Evolutionary conservation across 768 basidiomycete genomes (phyloP).

Genomic region (Tulasnella sp.): DNA sequence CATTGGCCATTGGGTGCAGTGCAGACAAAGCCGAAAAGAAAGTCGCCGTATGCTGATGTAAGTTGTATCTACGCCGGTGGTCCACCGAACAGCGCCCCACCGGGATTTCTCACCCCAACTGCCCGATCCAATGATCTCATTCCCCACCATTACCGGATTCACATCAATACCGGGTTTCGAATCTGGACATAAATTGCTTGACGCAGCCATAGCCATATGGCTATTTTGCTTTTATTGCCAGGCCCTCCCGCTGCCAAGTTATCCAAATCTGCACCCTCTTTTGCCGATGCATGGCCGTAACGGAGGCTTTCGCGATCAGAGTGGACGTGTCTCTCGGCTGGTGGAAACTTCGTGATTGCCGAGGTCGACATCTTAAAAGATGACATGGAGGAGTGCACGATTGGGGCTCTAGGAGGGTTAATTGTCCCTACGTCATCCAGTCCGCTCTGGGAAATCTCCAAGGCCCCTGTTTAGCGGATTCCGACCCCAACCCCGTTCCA

Average conservation of each 20-base stretch:
- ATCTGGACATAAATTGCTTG: neutral
- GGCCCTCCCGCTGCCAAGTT: too few relatives aligned
- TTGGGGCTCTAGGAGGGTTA: neutral
- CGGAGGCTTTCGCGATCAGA: too few relatives aligned
- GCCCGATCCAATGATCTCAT: neutral
- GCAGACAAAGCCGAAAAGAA: neutral
- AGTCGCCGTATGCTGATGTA: neutral
- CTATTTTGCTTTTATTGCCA: too few relatives aligned
- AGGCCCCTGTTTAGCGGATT: neutral
- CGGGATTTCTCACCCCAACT: neutral
- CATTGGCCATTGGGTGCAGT: neutral
- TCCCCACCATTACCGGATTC: neutral
- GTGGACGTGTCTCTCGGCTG: too few relatives aligned
- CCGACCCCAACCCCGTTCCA: neutral
- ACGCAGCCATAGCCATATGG: neutral
- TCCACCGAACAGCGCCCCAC: too few relatives aligned
- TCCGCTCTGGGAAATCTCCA: neutral
- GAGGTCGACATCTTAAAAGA: too few relatives aligned
- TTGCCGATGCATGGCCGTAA: too few relatives aligned
- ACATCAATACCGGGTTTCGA: neutral
- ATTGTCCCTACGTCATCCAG: neutral
- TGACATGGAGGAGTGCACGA: too few relatives aligned
- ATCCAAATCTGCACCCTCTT: too few relatives aligned
- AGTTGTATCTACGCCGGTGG: neutral
- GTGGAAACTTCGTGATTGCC: too few relatives aligned